Base-by-base conservation (phyloP, 371 early-diverging fungal genomes). In the Mortierella sp. region DNA sequence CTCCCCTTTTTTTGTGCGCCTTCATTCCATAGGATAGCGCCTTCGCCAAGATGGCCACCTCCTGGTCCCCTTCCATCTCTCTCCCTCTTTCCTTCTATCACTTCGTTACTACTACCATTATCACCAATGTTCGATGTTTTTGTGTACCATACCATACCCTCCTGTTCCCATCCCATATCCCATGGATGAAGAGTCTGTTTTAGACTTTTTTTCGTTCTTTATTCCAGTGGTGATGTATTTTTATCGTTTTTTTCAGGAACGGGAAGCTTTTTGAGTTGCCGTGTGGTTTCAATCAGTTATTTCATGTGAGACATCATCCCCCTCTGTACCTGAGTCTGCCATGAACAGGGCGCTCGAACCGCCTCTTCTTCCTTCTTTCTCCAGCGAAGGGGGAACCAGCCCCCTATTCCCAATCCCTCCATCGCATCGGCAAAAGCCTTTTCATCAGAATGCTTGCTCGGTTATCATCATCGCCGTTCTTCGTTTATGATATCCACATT, bases 171-270 rank as follows among this genome's bases (percentile, higher is more conserved):
- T 47, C 47, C 47, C 48, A 48, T 48, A 22, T n/a, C 10, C n/a
- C 48, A 22, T n/a, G n/a, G 48, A n/a, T 55, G 29, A 14, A 55
- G 11, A 41, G 9, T 61, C 1, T 22, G 31, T 13, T n/a, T 29
- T 66, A 43, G 22, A 22, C 2, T 26, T 13, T 5, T 24, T 41
- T 16, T 55, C n/a, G 8, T 29, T 9, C 31, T 16, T 34, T 37
- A 45, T 48, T 48, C 43, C n/a, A n/a, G 50, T 10, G 40, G 52
- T 39, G 47, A 52, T 68, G 66, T 44, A 64, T 41, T 26, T 71
- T 63, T 71, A 34, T 67, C n/a, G n/a, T 31, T 52, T 50, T 40
- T 70, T 70, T 45, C 71, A 67, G 67, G 67, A 67, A 67, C 71
- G 71, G 47, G 44, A 44, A 31, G 13, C 39, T 50, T 47, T 67